A percentile compares a stretch with the other conserved stretches of the same genome.
Evolutionary conservation across 768 basidiomycete species (phyloP).

Genomic region (Pilatotrama ljubarskyi): DNA sequence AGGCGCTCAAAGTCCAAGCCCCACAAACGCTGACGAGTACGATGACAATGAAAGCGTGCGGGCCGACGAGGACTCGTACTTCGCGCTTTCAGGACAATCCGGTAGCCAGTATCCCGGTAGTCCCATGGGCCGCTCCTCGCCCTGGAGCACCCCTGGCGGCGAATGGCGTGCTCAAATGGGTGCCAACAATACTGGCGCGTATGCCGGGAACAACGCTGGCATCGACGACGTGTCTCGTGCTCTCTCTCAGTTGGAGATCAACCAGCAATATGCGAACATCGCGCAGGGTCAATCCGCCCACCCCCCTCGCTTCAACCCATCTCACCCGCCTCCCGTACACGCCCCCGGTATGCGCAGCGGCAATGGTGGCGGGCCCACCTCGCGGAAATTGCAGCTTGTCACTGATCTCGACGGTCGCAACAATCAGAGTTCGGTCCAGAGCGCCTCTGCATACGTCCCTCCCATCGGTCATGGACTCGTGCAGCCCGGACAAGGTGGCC

Average conservation of each 20-base stretch:
- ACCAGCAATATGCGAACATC: slow-evolving; percentile 35
- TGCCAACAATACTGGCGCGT: slow-evolving; percentile 19
- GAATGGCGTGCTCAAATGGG: slow-evolving; percentile 59
- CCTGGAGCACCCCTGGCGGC: slow-evolving; percentile 58
- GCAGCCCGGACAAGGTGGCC: slow-evolving; percentile 34
- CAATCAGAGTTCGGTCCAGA: slow-evolving; percentile 53
- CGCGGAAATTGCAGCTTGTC: slow-evolving; percentile 53
- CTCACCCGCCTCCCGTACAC: slow-evolving; percentile 48
- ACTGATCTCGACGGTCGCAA: slow-evolving; percentile 70
- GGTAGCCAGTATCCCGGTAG: slow-evolving; percentile 49
- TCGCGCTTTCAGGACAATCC: slow-evolving; percentile 40
- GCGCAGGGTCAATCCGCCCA: slow-evolving; percentile 53
- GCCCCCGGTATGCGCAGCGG: slow-evolving; percentile 43
- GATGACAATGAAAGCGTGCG: slow-evolving; percentile 55
- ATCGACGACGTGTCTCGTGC: slow-evolving; percentile 81
- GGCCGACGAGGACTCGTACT: slow-evolving; percentile 57
- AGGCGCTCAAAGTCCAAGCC: slow-evolving; percentile 42
- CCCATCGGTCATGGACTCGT: slow-evolving; percentile 41
- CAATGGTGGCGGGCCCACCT: slow-evolving; percentile 37
- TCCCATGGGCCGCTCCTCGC: slow-evolving; percentile 62
- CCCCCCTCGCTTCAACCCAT: slow-evolving; percentile 69
- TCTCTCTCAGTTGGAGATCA: slow-evolving; percentile 66
- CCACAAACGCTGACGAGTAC: slow-evolving; percentile 58
- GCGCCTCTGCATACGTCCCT: slow-evolving; percentile 47
- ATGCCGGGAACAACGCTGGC: slow-evolving; percentile 32